These are phyloP conservation scores for Sugiyamaella marilandica DNA, from an alignment of 805 yeast species.

Conservation along the genomic window DNA sequence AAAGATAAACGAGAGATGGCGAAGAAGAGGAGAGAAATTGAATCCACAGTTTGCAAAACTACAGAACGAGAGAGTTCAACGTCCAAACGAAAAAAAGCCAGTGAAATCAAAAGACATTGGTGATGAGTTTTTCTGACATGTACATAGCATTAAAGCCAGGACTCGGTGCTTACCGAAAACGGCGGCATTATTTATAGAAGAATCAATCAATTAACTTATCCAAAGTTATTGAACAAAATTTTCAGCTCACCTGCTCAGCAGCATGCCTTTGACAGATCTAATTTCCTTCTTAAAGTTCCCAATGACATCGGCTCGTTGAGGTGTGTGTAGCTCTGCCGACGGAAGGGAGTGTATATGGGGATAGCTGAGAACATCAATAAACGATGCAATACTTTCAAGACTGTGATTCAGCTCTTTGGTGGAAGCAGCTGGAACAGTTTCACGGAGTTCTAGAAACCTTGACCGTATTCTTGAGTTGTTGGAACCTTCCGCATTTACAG, in stretches of 20 bases:
- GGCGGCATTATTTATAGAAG: too few relatives aligned
- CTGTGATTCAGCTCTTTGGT: constrained; percentile 11
- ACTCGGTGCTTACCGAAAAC: not conserved
- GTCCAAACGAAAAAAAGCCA: not conserved
- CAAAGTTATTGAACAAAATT: not conserved
- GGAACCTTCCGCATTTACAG: not conserved
- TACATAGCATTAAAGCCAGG: not conserved
- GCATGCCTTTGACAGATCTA: constrained; percentile 22
- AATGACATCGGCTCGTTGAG: constrained; percentile 5
- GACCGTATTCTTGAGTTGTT: not conserved
- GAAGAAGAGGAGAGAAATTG: constrained; percentile 37
- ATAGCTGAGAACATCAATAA: constrained; percentile 10
- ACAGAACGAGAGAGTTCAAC: not conserved
- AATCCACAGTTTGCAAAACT: not conserved
- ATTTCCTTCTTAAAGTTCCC: constrained; percentile 22
- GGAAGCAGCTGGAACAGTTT: not conserved
- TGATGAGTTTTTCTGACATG: constrained; percentile 10
- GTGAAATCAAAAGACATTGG: constrained; percentile 5
- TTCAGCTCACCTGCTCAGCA: constrained; percentile 15
- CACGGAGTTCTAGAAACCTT: not conserved
- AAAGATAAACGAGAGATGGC: constrained; percentile 49
- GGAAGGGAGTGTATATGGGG: constrained; percentile 3
- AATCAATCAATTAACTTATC: too few relatives aligned
- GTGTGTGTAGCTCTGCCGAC: not conserved
- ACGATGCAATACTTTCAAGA: constrained; percentile 13